Evolutionary conservation across 208 protist genomes (phyloP).

Genomic region (Leishmania braziliensis): DNA sequence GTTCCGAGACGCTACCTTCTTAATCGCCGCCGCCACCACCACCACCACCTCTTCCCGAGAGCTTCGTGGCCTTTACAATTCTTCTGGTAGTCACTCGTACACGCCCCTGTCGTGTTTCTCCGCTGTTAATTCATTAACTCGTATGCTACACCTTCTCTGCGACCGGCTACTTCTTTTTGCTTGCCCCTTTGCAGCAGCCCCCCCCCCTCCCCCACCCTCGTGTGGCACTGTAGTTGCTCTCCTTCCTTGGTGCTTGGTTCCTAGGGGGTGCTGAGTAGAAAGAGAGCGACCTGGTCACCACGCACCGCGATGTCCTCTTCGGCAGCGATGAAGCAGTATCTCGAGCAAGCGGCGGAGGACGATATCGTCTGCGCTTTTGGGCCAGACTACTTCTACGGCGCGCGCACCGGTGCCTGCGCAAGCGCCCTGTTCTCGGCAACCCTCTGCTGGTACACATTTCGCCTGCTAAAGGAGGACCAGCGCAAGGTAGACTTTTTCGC

Average conservation of each 20-base stretch:
- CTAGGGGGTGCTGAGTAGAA: not conserved
- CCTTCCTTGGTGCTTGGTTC: too few relatives aligned
- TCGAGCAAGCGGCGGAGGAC: slow-evolving; percentile 65
- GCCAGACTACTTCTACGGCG: slow-evolving; percentile 75
- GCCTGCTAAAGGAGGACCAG: slow-evolving; percentile 56
- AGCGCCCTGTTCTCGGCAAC: slow-evolving; percentile 46
- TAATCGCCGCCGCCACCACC: not conserved
- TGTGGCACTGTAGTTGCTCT: not conserved
- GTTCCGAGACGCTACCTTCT: not conserved
- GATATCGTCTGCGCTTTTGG: slow-evolving; percentile 78
- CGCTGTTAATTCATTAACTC: not conserved
- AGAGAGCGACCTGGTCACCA: not conserved
- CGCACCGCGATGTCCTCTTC: not conserved
- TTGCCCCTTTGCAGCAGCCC: not conserved
- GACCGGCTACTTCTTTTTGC: not conserved
- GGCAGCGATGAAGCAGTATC: slow-evolving; percentile 17
- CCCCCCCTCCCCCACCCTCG: not conserved
- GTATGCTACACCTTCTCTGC: not conserved
- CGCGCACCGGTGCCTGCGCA: slow-evolving; percentile 45
- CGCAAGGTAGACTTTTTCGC: slow-evolving; percentile 43
- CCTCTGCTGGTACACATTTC: slow-evolving; percentile 44
- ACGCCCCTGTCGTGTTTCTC: not conserved
- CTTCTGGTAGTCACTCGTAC: not conserved
- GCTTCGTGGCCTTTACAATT: not conserved
- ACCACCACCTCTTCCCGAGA: not conserved